These are phyloP conservation scores for Paraphaeosphaeria minitans DNA, from an alignment of 2,329 filamentous ascomycete genomes.

Conservation along the genomic window DNA sequence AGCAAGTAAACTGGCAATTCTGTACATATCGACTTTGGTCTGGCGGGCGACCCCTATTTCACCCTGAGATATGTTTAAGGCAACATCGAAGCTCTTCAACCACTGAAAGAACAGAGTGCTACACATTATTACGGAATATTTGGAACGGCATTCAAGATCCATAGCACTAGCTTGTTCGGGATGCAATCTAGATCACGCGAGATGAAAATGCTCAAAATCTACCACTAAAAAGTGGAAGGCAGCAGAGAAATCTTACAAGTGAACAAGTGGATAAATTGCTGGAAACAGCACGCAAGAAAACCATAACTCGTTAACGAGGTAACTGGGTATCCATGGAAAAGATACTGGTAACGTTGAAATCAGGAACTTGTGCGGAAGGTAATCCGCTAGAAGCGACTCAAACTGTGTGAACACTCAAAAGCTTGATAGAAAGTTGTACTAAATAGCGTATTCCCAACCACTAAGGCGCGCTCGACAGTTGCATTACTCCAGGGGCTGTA, in stretches of 20 bases:
- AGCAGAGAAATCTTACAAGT: not conserved
- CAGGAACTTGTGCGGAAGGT: not conserved
- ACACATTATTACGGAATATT: too few relatives aligned
- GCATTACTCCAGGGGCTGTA: too few relatives aligned
- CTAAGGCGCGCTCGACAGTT: too few relatives aligned
- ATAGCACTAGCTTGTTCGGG: too few relatives aligned
- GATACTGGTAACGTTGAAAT: not conserved
- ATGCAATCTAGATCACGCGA: too few relatives aligned
- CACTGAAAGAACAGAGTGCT: too few relatives aligned
- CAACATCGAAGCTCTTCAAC: too few relatives aligned
- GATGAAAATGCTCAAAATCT: not conserved
- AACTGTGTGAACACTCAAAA: not conserved
- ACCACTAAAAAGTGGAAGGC: not conserved
- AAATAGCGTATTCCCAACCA: not conserved
- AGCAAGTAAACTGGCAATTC: too few relatives aligned
- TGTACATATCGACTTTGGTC: too few relatives aligned
- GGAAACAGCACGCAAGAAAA: not conserved
- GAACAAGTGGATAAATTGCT: not conserved
- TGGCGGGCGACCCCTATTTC: too few relatives aligned
- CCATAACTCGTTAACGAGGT: not conserved
- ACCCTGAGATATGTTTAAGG: too few relatives aligned
- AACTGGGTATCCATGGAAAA: not conserved
- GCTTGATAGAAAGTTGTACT: not conserved
- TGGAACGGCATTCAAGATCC: too few relatives aligned
- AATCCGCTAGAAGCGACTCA: not conserved